Conservation (phyloP, 495 filamentous ascomycete species). For the Talaromyces nanjingensis region DNA sequence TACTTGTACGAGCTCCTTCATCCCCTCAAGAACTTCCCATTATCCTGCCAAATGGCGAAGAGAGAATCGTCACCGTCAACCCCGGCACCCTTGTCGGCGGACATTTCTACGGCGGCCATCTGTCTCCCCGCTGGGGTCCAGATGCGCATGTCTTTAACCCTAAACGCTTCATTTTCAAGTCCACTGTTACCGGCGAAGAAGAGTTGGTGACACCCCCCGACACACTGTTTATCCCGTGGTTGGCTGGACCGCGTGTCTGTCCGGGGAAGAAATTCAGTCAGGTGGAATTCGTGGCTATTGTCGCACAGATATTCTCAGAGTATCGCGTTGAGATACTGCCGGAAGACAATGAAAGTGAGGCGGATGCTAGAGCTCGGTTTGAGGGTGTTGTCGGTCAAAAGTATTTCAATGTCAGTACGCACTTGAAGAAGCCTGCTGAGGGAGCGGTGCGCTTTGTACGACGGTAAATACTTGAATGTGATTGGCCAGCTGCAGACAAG, state of each 20-base stretch:
- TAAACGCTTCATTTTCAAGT: slow-evolving; percentile 19
- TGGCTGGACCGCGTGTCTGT: slow-evolving; percentile 64
- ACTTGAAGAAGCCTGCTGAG: background rate
- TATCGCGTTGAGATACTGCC: slow-evolving; percentile 30
- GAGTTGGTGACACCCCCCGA: no score
- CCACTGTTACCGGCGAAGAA: no score
- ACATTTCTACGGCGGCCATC: background rate
- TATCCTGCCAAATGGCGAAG: background rate
- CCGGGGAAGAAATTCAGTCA: slow-evolving; percentile 67
- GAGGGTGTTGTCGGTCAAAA: background rate
- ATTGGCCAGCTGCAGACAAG: background rate
- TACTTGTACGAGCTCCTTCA: background rate
- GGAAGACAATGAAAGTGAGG: background rate
- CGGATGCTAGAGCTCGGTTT: background rate
- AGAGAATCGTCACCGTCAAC: background rate
- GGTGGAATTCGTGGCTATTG: slow-evolving; percentile 62
- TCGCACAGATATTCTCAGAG: slow-evolving; percentile 56
- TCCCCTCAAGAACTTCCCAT: background rate
- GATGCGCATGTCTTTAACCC: slow-evolving; percentile 25
- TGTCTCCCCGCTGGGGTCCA: slow-evolving; percentile 27
- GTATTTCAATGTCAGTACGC: background rate
- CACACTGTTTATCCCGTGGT: slow-evolving; percentile 66
- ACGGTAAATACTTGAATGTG: background rate
- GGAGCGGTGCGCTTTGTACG: background rate
- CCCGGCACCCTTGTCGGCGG: background rate